Conservation (phyloP, 305 asterid genomes). For the Nicotiana rustica region DNA sequence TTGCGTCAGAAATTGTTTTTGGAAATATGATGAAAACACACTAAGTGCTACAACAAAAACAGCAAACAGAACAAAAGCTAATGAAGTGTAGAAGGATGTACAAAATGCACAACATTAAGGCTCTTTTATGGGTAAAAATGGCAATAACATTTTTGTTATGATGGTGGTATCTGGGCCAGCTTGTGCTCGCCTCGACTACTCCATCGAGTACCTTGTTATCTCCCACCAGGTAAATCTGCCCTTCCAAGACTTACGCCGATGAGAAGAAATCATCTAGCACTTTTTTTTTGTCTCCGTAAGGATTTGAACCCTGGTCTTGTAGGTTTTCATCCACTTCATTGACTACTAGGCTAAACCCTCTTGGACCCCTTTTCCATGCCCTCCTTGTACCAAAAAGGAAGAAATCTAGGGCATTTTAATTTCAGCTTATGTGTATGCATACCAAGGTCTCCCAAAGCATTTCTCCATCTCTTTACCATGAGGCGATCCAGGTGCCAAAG, state of each 20-base stretch:
- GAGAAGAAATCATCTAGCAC: no score
- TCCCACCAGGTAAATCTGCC: not conserved
- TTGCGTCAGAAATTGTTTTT: not conserved
- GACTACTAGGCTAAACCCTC: not conserved
- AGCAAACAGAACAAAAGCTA: not conserved
- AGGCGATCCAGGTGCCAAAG: not conserved
- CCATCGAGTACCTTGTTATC: not conserved
- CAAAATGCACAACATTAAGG: constrained; percentile 3
- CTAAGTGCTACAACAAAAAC: not conserved
- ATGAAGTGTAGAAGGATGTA: constrained; percentile 22
- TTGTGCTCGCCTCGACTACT: not conserved
- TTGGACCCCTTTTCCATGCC: not conserved
- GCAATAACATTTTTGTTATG: not conserved
- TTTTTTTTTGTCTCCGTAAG: no score
- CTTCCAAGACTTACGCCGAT: no score
- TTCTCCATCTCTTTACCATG: not conserved
- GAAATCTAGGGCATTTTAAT: not conserved
- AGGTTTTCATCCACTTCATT: not conserved
- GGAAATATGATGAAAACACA: constrained; percentile 5
- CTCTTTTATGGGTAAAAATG: constrained; percentile 9
- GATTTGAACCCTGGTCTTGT: not conserved
- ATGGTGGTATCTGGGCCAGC: not conserved
- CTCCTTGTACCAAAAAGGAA: constrained; percentile 4
- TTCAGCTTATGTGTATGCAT: not conserved
- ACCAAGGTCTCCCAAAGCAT: not conserved